Conservation (phyloP, 306 rosid species). For the Heteromeles arbutifolia region DNA sequence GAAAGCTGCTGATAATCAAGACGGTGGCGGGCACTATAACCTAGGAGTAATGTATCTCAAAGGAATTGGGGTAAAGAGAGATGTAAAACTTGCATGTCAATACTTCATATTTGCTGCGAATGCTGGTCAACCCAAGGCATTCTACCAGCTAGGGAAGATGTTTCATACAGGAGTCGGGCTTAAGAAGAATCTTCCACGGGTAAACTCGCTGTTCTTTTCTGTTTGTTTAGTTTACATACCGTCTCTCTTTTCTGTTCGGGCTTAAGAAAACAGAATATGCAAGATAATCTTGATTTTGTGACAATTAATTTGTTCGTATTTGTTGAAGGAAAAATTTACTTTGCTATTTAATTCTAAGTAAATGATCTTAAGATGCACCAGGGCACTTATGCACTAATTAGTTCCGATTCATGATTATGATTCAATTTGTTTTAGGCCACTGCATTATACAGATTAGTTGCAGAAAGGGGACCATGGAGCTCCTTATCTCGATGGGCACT, state of each 20-base stretch:
- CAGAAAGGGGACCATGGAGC: slow-evolving; percentile 98
- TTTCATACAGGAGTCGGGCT: slow-evolving; percentile 93
- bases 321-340: not conserved
- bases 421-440: slow-evolving; percentile 56
- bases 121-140: slow-evolving; percentile 93
- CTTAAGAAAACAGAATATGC: not conserved
- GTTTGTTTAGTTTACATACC: not conserved
- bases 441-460: slow-evolving; percentile 84
- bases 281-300: not conserved
- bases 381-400: not conserved
- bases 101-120: slow-evolving; percentile 73
- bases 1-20: slow-evolving; percentile 68
- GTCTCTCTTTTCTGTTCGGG: not conserved
- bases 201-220: slow-evolving; percentile 19
- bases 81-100: slow-evolving; percentile 67
- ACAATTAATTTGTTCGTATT: not conserved
- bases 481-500: slow-evolving; percentile 99
- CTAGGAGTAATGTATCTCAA: slow-evolving; percentile 90
- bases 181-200: slow-evolving; percentile 73
- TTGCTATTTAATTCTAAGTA: not conserved
- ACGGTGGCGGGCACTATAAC: slow-evolving; percentile 90
- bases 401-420: slow-evolving; percentile 11
- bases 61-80: slow-evolving; percentile 92
- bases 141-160: slow-evolving; percentile 98
- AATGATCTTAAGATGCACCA: not conserved